phyloP scores from a whole-genome alignment of 805 yeast species.

The Cephaloascus albidus region DNA sequence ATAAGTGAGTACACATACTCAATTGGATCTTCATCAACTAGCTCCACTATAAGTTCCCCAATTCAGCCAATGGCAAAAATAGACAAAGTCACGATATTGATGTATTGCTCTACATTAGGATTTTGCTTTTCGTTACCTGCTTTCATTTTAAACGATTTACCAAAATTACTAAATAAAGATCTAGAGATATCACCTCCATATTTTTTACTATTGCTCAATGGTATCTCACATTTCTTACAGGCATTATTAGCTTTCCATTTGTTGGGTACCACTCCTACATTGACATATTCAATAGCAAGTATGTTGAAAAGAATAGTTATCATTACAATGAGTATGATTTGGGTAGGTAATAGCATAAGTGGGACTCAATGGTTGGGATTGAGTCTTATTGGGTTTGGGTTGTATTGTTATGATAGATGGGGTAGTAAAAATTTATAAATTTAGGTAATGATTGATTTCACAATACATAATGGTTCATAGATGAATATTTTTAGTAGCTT shows the following conservation, averaged over 20 bases:
- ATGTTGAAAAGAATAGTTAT: conserved; percentile 84
- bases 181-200: conserved; percentile 25
- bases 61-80: conserved; percentile 31
- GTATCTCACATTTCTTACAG: conserved; percentile 71
- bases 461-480: no score
- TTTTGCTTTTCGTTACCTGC: conserved; percentile 63
- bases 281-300: conserved; percentile 79
- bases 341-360: conserved; percentile 37
- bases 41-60: conserved; percentile 3
- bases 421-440: conserved; percentile 13
- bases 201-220: conserved; percentile 52
- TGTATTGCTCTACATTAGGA: conserved; percentile 73
- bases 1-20: neutral
- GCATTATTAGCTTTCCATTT: conserved; percentile 75
- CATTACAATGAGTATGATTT: conserved; percentile 60
- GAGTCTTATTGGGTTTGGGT: conserved; percentile 40
- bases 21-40: neutral
- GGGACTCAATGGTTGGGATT: conserved; percentile 28
- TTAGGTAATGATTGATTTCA: no score
- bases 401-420: conserved; percentile 62
- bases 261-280: conserved; percentile 72
- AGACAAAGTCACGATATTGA: conserved; percentile 72
- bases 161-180: conserved; percentile 10
- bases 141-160: conserved; percentile 57
- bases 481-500: no score